Conservation (phyloP, 371 early-diverging fungal species). For the Umbelopsis sp. region DNA sequence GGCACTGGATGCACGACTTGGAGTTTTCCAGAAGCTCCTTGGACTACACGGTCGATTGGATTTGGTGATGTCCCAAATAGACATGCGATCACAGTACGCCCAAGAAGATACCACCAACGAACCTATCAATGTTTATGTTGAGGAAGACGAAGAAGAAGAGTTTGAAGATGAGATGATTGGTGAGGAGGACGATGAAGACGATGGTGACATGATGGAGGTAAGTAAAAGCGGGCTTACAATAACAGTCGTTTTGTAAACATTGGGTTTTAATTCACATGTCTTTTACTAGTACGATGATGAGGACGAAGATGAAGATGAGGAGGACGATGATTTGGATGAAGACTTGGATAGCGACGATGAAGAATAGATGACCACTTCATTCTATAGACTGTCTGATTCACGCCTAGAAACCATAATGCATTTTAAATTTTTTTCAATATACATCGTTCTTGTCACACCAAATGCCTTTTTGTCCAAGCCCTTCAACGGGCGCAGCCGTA, state of each 20-base stretch:
- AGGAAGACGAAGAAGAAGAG: conserved; percentile 62
- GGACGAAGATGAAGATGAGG: conserved; percentile 26
- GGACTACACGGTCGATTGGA: conserved; percentile 80
- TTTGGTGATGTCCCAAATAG: conserved; percentile 73
- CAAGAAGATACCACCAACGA: conserved; percentile 44
- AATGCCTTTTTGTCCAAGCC: neutral
- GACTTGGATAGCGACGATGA: conserved; percentile 16
- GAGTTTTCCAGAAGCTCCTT: conserved; percentile 64
- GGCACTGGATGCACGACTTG: conserved; percentile 67
- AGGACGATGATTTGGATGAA: conserved; percentile 30
- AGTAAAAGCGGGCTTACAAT: conserved; percentile 35
- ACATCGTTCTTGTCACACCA: conserved; percentile 8
- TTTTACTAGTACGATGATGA: conserved; percentile 24
- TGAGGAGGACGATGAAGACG: conserved; percentile 33
- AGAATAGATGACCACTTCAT: neutral
- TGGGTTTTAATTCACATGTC: neutral
- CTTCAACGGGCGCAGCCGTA: neutral
- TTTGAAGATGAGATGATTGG: conserved; percentile 38
- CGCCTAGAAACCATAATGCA: no score
- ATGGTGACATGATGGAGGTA: conserved; percentile 40
- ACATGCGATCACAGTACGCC: conserved; percentile 52
- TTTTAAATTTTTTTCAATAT: no score
- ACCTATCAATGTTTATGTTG: conserved; percentile 58
- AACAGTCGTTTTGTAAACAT: conserved; percentile 23
- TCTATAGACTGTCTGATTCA: no score